phyloP scores from a whole-genome alignment of 768 basidiomycete genomes.

The Pleurotus giganteus region DNA sequence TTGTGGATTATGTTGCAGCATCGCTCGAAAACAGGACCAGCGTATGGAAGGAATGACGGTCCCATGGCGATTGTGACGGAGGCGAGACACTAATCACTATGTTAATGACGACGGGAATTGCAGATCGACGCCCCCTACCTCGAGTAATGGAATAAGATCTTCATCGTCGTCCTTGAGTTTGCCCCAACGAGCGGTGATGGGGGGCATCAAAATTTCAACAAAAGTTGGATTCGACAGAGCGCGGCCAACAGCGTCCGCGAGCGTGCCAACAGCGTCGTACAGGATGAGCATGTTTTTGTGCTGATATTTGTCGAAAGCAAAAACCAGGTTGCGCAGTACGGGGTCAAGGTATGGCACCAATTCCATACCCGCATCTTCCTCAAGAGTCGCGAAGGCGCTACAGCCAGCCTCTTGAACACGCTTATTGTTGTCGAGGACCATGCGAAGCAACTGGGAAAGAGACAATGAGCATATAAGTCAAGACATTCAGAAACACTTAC shows the following conservation, averaged over 20 bases:
- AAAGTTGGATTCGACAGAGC: conserved; percentile 83
- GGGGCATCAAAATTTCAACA: conserved; percentile 96
- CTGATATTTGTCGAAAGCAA: conserved; percentile 97
- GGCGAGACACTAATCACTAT: conserved; percentile 76
- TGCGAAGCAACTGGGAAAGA: conserved; percentile 78
- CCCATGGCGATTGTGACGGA: conserved; percentile 98
- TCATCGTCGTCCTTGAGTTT: conserved; percentile 88
- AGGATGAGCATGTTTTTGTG: conserved; percentile 99
- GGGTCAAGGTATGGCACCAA: conserved; percentile 94
- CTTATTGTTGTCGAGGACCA: conserved; percentile 98
- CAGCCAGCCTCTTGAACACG: conserved; percentile 99
- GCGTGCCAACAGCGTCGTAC: conserved; percentile 97
- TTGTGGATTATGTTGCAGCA: conserved; percentile 84
- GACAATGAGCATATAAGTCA: neutral
- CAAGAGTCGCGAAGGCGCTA: conserved; percentile 96
- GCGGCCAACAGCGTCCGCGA: conserved; percentile 93
- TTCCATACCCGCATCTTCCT: conserved; percentile 92
- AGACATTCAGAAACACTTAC: conserved; percentile 38
- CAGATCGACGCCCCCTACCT: conserved; percentile 50
- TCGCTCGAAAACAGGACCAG: conserved; percentile 88
- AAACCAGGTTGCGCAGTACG: conserved; percentile 90
- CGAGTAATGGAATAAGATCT: conserved; percentile 90
- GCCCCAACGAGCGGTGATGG: conserved; percentile 87
- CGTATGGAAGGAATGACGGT: conserved; percentile 82
- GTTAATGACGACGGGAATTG: neutral